Conservation (phyloP, 2,329 filamentous ascomycete species). For the Paraphaeosphaeria minitans region DNA sequence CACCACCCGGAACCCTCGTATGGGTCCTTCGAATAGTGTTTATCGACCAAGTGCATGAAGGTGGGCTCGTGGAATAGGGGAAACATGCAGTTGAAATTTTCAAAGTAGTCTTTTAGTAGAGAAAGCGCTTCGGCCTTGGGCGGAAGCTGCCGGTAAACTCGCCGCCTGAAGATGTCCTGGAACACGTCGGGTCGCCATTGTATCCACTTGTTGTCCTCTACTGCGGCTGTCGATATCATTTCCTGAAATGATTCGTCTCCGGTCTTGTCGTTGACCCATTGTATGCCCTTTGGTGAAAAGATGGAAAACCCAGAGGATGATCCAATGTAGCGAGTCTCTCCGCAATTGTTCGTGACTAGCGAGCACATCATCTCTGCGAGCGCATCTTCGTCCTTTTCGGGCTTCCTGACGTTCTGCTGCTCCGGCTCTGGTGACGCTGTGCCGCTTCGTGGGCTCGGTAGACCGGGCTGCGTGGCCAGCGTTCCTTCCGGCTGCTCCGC, state of each 20-base stretch:
- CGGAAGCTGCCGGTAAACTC: constrained; percentile 81
- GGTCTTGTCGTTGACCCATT: constrained; percentile 98
- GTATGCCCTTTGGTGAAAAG: constrained; percentile 95
- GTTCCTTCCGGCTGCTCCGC: constrained; percentile 45
- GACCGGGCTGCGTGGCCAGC: constrained; percentile 49
- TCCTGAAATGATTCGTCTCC: constrained; percentile 93
- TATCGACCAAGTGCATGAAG: constrained; percentile 96
- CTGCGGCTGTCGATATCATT: constrained; percentile 86
- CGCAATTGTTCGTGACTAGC: constrained; percentile 89
- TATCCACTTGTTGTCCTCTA: constrained; percentile 94
- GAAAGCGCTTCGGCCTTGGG: constrained; percentile 86
- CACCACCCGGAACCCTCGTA: constrained; percentile 98
- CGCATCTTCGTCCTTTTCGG: constrained; percentile 72
- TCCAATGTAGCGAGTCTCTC: constrained; percentile 94
- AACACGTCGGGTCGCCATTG: constrained; percentile 99
- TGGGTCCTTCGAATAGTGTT: constrained; percentile 89
- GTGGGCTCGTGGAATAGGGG: constrained; percentile 96
- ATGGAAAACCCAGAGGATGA: constrained; percentile 98
- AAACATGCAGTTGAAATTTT: constrained; percentile 99
- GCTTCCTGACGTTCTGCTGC: constrained; percentile 33
- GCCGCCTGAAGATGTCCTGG: constrained; percentile 84
- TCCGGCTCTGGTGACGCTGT: constrained; percentile 57
- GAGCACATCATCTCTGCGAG: constrained; percentile 99
- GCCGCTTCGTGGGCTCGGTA: constrained; percentile 57
- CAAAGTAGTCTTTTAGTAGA: constrained; percentile 90